Evolutionary conservation across 441 rosid genomes (phyloP), one percentile per base, ranked within the genome.

Genomic region (Gossypium trilobum): DNA sequence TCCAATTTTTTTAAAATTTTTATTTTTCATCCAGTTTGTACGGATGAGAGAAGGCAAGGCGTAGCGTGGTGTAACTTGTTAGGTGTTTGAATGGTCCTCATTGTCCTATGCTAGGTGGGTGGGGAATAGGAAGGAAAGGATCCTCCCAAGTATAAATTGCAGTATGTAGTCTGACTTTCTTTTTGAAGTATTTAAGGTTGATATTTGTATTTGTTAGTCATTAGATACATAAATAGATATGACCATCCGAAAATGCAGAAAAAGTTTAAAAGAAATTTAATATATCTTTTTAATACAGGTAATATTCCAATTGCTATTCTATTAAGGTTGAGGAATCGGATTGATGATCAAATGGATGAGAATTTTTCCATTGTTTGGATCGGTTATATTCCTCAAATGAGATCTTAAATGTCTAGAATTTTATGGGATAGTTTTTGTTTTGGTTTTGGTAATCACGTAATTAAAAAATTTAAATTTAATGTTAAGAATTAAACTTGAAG

Each of bases 21-120:
- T 68, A 1, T 22, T 48, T 65, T 65, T 31, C 73, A 56, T 70
- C 62, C 62, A 9, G n/a, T 55, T 68, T 68, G 48, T 31, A 60
- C 13, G 20, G 44, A 60, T 60, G 65, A 60, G 22, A n/a, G 11
- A 29, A 60, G 44, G 44, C 64, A 13, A 5, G 5, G 14, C 14
- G 64, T 59, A 59, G 44, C 42, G 11, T 60, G 16, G 44, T 31
- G 42, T 29, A 29, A 60, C 65, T 60, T n/a, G 16, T n/a, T 29
- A n/a, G 44, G 22, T 29, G 44, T 60, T 39, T 60, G 10, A 29
- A 60, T 27, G 36, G 9, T 13, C 63, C 9, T 58, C 39, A 25
- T 58, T 13, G 39, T 25, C 16, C 19, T 13, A 25, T 58, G 62
- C 27, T 48, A n/a, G 19, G 16, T 20, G 60, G 59, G 59, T 20